A percentile compares a stretch with the other conserved stretches of the same genome.
Conservation (phyloP, 768 basidiomycete genomes). For the Imleria badia region DNA sequence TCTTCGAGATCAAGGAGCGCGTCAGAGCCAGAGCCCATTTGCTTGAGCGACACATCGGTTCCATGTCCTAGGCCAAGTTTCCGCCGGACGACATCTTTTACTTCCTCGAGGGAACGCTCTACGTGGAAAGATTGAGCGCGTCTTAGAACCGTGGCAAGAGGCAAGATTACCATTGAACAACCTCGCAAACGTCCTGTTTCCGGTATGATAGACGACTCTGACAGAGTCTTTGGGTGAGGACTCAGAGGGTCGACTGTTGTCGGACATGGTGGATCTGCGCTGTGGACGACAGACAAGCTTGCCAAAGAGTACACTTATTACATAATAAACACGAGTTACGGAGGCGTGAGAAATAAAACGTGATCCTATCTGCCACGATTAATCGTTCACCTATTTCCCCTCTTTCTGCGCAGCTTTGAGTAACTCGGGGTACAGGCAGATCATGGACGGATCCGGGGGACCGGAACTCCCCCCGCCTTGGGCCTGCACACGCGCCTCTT, state of each 20-base stretch:
- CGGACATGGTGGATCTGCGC: conserved; percentile 10
- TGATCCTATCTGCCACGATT: no score
- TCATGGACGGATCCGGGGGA: background rate
- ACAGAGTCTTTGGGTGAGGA: conserved; percentile 1
- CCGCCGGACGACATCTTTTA: conserved; percentile 54
- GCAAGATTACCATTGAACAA: conserved; percentile 39
- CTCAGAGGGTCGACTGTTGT: background rate
- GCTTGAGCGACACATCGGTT: conserved; percentile 41
- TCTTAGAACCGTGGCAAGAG: background rate
- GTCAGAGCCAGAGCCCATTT: conserved; percentile 55
- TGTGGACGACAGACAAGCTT: no score
- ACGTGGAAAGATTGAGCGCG: conserved; percentile 8
- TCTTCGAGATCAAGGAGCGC: conserved; percentile 70
- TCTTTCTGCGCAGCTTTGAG: no score
- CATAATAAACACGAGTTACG: conserved; percentile 3
- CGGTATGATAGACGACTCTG: conserved; percentile 40
- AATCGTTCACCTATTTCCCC: no score
- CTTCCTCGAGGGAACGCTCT: conserved; percentile 64
- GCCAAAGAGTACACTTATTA: no score
- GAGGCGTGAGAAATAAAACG: background rate
- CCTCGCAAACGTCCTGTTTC: conserved; percentile 38
- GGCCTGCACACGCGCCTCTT: no score
- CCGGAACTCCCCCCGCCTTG: no score
- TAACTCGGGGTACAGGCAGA: no score
- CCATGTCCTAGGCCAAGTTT: conserved; percentile 55